Evolutionary conservation across 768 basidiomycete genomes (phyloP), one percentile per base, ranked within the genome.

Genomic region (Leccinellum rugosiceps): DNA sequence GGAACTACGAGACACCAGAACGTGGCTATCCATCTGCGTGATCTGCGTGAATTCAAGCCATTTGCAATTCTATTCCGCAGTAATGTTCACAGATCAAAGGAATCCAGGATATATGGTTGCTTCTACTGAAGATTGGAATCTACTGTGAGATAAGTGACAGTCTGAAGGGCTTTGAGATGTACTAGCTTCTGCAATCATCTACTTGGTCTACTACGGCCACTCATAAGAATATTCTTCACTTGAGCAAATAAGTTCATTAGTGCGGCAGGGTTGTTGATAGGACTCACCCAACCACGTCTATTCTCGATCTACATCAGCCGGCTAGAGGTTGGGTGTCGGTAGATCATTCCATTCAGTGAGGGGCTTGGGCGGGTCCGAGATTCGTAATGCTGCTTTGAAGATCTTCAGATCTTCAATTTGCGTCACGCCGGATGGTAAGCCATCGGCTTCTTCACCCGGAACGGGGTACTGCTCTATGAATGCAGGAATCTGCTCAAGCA

Each of bases 311-410:
- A 25, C 44, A 23, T 17, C 23, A 30, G 10, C 38, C n/a, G 9
- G 28, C 78, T 72, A 88, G 46, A 83, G 78, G 60, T 78, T 85
- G 2, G 87, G 69, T 6, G 74, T 68, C 19, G 87, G 88, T 53
- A 90, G 75, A 74, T 92, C 90, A 32, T 81, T 83, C 88, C 88
- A 92, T 51, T 84, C 74, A 1, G 85, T 86, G 61, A 93, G 75
- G 3, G 92, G 85, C 38, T 77, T 78, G n/a, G 88, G 82, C 59
- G 80, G 79, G 26, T 78, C 77, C 4, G 87, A 81, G 17, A 78
- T 71, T 43, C 70, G 67, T 51, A 95, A 72, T 9, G 77, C 70
- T 28, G 79, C 77, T 71, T 83, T 92, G 78, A 94, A 94, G 26
- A 71, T 73, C 57, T 81, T 76, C 31, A 84, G 67, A 65, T 93